Base-by-base conservation (phyloP, 306 rosid species). In the Senna siamea region DNA sequence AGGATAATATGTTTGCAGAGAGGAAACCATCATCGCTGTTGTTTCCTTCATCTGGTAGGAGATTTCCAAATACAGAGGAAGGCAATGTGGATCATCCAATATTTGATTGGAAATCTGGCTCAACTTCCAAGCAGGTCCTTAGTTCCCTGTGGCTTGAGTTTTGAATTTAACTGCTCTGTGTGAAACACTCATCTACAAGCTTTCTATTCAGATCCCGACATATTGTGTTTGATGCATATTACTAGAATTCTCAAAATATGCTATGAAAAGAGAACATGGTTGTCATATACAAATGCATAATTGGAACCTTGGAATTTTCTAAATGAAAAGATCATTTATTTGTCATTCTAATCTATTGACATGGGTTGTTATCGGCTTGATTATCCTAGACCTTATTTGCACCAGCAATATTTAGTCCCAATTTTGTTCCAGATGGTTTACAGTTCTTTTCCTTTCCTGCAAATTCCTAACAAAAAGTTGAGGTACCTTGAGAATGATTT, bases 91-190 rank as follows among this genome's bases (percentile, higher is more conserved):
- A 92, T 79, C 97, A 90, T 75, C 90, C 93, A 71, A 87, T 90
- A 80, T 89, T 79, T 70, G 90, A 90, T 80, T 95, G 98, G 97
- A 95, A 88, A 77, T 74, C 97, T 61, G 75, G 80, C 79, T 76
- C 90, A 71, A 73, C 74, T 70, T 61, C 89, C 50, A 88, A 88
- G 65, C 98, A 90, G 98, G 99, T 92, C 73, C 53, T 67, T 61
- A 10, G 47, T 66, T 86, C 79, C 34, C 74, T 55, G n/a, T 54
- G 35, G 63, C 82, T 48, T 47, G 78, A 60, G 18, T 72, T 68
- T 51, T 73, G 37, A 72, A 48, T 79, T 74, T 78, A 74, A 66
- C 19, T 66, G 34, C 41, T 66, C 19, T 46, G 12, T 51, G 2
- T 71, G 78, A 72, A 70, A 68, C 37, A 43, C 65, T 68, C 65